Conservation (phyloP, 805 yeast genomes). For the Cyberlindnera euphorbiae region DNA sequence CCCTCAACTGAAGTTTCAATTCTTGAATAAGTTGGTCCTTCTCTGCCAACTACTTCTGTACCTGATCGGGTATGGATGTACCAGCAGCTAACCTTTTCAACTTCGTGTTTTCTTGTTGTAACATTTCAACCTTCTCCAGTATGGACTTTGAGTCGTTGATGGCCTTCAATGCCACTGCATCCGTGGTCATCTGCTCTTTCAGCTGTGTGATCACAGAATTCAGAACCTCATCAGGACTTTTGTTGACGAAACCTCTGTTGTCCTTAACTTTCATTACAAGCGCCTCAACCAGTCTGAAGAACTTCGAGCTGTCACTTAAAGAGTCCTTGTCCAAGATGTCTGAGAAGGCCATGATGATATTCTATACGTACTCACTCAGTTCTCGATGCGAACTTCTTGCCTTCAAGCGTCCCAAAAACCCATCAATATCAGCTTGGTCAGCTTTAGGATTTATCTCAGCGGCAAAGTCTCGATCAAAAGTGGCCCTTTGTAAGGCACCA, state of each 20-base stretch:
- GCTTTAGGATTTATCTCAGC: slow-evolving; percentile 23
- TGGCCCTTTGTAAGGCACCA: slow-evolving; percentile 13
- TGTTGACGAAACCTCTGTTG: slow-evolving; percentile 34
- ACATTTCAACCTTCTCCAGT: slow-evolving; percentile 35
- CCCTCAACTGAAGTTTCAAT: slow-evolving; percentile 4
- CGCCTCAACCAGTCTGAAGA: slow-evolving; percentile 50
- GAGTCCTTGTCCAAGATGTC: slow-evolving; percentile 44
- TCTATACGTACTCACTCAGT: slow-evolving; percentile 58
- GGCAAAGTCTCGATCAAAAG: slow-evolving; percentile 15
- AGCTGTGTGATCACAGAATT: slow-evolving; percentile 64
- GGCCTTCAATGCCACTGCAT: slow-evolving; percentile 70
- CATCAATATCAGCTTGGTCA: slow-evolving; percentile 12
- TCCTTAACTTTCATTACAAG: slow-evolving; percentile 32
- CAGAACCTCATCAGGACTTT: slow-evolving; percentile 43
- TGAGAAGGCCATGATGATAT: slow-evolving; percentile 50
- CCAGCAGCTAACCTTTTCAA: slow-evolving; percentile 14
- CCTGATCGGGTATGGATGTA: slow-evolving; percentile 32
- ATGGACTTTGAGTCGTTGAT: slow-evolving; percentile 44
- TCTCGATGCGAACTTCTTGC: slow-evolving; percentile 42
- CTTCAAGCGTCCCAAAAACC: slow-evolving; percentile 12
- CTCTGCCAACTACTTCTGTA: slow-evolving; percentile 44
- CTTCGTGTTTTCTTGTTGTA: slow-evolving; percentile 23
- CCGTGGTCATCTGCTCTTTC: slow-evolving; percentile 61
- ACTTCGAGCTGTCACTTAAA: slow-evolving; percentile 38
- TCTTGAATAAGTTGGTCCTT: slow-evolving; percentile 37